Evolutionary conservation across 208 protist genomes (phyloP), one percentile per base, ranked within the genome.

Genomic region (Trypanosoma theileri): DNA sequence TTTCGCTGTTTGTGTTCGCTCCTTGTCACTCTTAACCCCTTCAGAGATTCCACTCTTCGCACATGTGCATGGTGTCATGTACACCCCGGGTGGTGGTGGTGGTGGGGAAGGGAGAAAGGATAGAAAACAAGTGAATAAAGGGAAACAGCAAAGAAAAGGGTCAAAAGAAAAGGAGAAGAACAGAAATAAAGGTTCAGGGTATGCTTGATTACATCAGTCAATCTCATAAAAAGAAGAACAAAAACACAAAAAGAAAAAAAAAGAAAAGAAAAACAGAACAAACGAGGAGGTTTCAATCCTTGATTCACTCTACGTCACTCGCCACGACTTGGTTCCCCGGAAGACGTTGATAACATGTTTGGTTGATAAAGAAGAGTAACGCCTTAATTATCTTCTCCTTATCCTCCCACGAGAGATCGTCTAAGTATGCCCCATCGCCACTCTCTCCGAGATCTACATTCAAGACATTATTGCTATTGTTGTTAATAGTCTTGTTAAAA

Each of bases 311-410:
- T 11, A n/a, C 44, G 10, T 12, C 44, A 12, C 3, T 48, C 1
- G 10, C 44, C 16, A 9, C 9, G 16, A 14, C 3, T 1, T 59
- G 53, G 19, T 28, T 46, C 8, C 45, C 54, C 28, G 70, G 42
- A 10, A 69, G 21, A 9, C 26, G 53, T 24, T 68, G 56, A 50
- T 89, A 89, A 60, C 82, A 89, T n/a, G 82, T 84, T 40, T 79
- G 69, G 71, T 94, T 94, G 61, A 94, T 83, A 69, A 78, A 94
- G 55, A 90, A 91, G 31, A 94, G 73, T 19, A 94, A 73, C 56
- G 88, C 76, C 67, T 94, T 94, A 66, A 94, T 94, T 19, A 94
- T 81, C 69, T 86, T 87, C 51, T 94, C 88, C 65, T 94, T 94
- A 66, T 91, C 88, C 19, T 82, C 76, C 85, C 88, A 94, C 17